Evolutionary conservation across 139 green algal genomes (phyloP), one percentile per base, ranked within the genome.

Genomic region (Chlamydomonas eustigma): DNA sequence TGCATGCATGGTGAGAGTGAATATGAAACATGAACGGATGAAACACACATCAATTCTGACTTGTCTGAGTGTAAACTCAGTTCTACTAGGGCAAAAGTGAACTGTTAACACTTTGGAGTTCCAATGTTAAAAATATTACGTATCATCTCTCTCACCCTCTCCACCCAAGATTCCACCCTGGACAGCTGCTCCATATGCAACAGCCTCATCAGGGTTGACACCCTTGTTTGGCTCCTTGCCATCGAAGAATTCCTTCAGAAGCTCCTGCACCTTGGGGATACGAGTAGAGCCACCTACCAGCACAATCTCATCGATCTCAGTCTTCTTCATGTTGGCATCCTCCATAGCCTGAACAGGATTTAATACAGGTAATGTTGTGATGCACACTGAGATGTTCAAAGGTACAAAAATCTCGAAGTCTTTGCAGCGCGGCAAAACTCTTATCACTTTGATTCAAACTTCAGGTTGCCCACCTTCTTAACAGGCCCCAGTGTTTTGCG

Each of bases 401-500:
- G n/a, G n/a, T n/a, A n/a, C 33, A 2, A 28, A 12, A 18, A 52
- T 2, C 32, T 64, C 37, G 8, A n/a, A n/a, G n/a, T n/a, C n/a
- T n/a, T n/a, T n/a, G n/a, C n/a, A n/a, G n/a, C n/a, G n/a, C n/a
- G n/a, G n/a, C n/a, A n/a, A n/a, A n/a, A n/a, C n/a, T n/a, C n/a
- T n/a, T n/a, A n/a, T n/a, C n/a, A n/a, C n/a, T 33, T 3, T 35
- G 44, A 3, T 37, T 4, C 3, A n/a, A n/a, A n/a, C n/a, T n/a
- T n/a, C n/a, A n/a, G n/a, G n/a, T 0, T 18, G 33, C 79, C 22
- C 65, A 88, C 88, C 88, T 92, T 92, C 86, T 95, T 94, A 6
- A 99, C 96, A 4, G 96, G 96, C 4, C 88, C 91, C 85, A 99
- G 90, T 28, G 94, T 98, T 90, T 98, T 97, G 77, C 92, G 91